Evolutionary conservation across 805 yeast genomes (phyloP), one percentile per base, ranked within the genome.

Genomic region (Danielia oregonensis): DNA sequence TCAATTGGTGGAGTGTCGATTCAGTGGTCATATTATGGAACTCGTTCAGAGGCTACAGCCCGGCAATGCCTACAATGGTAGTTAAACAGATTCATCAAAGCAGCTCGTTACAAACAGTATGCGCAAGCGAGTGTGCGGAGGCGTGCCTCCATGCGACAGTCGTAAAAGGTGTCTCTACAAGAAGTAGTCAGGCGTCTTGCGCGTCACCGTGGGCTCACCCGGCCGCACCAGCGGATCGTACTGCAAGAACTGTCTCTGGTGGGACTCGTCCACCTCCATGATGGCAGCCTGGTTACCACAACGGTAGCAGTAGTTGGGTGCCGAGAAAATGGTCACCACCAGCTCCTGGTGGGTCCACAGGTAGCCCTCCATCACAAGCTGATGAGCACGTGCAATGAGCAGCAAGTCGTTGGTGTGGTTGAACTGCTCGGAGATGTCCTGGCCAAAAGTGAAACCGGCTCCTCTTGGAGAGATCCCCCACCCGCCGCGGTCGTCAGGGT

Each of bases 401-500:
- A 84, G 73, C 45, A 89, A 69, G 46, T 83, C 88, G 59, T 89
- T 89, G 13, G 88, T 82, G 63, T 88, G 96, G 58, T 89, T 89
- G 65, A 89, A 89, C 56, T 87, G 95, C 58, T 86, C 95, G 48
- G 89, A 78, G 52, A 88, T 86, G 69, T 89, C 96, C 66, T 83
- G 94, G 51, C 97, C 97, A 76, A 89, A 89, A 54, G 96, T 86
- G 81, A 85, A 89, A 61, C 97, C 97, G 43, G 97, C 97, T 71
- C 96, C 96, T 77, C 97, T 79, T 62, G 96, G 96, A 55, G 93
- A 82, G 48, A 89, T 86, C 44, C 96, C 96, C 97, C 97, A 89
- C 52, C 96, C 96, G 50, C 95, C 96, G 57, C 96, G 74, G 62
- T 89, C 96, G 61, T 89, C 97, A 18, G 97, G 97, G 62, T 89